phyloP scores from a whole-genome alignment of 495 filamentous ascomycete genomes.

The Choiromyces venosus region DNA sequence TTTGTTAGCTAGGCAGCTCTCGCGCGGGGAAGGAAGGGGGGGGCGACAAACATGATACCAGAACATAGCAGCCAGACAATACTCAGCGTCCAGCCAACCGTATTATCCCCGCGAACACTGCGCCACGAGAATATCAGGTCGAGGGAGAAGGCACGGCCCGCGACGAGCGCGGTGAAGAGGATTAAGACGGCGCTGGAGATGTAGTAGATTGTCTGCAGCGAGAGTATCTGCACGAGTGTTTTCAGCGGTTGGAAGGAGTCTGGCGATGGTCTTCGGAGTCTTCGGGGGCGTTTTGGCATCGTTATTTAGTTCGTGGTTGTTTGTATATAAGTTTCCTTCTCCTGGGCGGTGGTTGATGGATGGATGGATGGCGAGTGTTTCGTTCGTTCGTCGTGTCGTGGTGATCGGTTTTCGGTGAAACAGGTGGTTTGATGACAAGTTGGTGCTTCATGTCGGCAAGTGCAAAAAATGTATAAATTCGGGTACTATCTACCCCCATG shows the following conservation, averaged over 20 bases:
- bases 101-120: slow-evolving; percentile 79
- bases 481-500: not conserved
- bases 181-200: slow-evolving; percentile 65
- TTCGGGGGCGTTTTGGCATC: slow-evolving; percentile 40
- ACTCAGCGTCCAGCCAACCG: slow-evolving; percentile 84
- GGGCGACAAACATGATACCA: slow-evolving; percentile 60
- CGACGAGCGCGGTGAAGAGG: slow-evolving; percentile 80
- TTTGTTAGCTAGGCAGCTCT: slow-evolving; percentile 3
- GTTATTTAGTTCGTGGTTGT: not conserved
- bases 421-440: not conserved
- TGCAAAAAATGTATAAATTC: not conserved
- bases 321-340: not conserved
- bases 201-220: slow-evolving; percentile 85
- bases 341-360: not conserved
- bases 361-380: not conserved
- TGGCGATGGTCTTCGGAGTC: slow-evolving; percentile 29
- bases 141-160: slow-evolving; percentile 63
- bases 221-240: slow-evolving; percentile 60
- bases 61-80: slow-evolving; percentile 80
- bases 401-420: not conserved
- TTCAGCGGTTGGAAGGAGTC: slow-evolving; percentile 38
- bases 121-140: slow-evolving; percentile 76
- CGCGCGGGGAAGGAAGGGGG: not conserved
- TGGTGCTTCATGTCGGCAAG: not conserved
- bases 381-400: not conserved